Evolutionary conservation across 2,329 filamentous ascomycete genomes (phyloP).

Genomic region (Grosmannia clavigera): DNA sequence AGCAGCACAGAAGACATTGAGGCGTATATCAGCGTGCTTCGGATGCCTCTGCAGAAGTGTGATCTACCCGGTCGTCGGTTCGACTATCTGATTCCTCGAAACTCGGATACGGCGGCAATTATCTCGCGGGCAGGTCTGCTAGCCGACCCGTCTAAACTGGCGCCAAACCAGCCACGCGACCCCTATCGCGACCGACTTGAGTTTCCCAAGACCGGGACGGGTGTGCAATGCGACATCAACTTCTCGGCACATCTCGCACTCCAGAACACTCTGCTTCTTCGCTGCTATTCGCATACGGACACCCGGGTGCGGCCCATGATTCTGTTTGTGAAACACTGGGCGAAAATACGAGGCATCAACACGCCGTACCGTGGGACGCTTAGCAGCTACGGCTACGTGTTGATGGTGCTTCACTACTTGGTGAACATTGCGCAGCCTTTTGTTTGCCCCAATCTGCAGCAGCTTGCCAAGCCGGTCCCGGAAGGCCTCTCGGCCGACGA

Average conservation of each 20-base stretch:
- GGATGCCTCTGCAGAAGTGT: constrained; percentile 20
- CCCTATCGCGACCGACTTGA: constrained; percentile 52
- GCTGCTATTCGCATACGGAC: constrained; percentile 74
- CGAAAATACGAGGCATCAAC: constrained; percentile 75
- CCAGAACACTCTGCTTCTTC: constrained; percentile 71
- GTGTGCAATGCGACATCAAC: constrained; percentile 88
- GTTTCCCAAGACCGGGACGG: constrained; percentile 62
- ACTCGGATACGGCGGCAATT: constrained; percentile 19
- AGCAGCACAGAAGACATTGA: constrained; percentile 24
- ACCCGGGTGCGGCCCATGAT: constrained; percentile 65
- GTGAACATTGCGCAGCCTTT: constrained; percentile 71
- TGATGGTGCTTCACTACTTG: constrained; percentile 87
- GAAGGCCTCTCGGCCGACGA: constrained; percentile 24
- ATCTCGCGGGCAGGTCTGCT: constrained; percentile 32
- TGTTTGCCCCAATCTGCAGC: constrained; percentile 73
- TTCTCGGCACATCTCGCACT: constrained; percentile 75
- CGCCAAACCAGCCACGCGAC: constrained; percentile 39
- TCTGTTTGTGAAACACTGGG: constrained; percentile 84
- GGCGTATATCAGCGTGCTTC: constrained; percentile 39
- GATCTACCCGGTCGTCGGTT: constrained; percentile 10
- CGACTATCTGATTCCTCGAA: constrained; percentile 26
- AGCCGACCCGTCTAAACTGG: constrained; percentile 35
- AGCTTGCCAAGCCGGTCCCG: constrained; percentile 30
- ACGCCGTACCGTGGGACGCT: constrained; percentile 75
- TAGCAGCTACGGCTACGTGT: constrained; percentile 79